Evolutionary conservation across 345 rosid species (phyloP).

Genomic region (Erysimum cheiranthoides): DNA sequence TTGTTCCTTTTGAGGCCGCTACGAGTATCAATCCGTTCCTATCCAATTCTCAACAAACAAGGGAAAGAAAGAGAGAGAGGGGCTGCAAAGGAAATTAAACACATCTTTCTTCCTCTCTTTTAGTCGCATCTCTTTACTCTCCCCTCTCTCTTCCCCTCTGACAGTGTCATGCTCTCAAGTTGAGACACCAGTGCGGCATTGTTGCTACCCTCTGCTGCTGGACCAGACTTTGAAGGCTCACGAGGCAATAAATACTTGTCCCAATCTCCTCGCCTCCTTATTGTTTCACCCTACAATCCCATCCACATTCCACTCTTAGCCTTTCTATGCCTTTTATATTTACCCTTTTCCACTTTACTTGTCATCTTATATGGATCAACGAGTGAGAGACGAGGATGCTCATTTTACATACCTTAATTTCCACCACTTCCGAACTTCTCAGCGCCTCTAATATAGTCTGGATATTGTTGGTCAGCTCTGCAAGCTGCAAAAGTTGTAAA

Average conservation of each 20-base stretch:
- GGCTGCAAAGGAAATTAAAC: conserved; percentile 21
- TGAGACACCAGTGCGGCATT: conserved; percentile 30
- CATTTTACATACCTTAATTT: conserved; percentile 62
- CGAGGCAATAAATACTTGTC: conserved; percentile 43
- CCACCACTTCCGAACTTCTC: conserved; percentile 64
- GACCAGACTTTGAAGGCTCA: conserved; percentile 7
- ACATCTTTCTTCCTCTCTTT: conserved; percentile 15
- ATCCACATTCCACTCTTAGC: conserved; percentile 20
- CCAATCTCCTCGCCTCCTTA: conserved; percentile 49
- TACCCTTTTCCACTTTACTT: conserved; percentile 3
- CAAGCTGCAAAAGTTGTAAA: conserved; percentile 60
- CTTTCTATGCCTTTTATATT: background rate
- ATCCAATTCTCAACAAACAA: conserved; percentile 28
- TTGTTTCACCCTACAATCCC: conserved; percentile 41
- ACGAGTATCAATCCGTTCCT: conserved; percentile 20
- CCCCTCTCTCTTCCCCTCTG: conserved; percentile 32
- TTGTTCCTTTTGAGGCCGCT: conserved; percentile 4
- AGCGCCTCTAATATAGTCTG: conserved; percentile 69
- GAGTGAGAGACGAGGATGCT: background rate
- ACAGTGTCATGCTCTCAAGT: conserved; percentile 32
- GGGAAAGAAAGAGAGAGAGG: background rate
- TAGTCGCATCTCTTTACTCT: conserved; percentile 22
- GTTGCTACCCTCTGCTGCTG: conserved; percentile 5
- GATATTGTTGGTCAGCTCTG: conserved; percentile 56
- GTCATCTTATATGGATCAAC: background rate